Evolutionary conservation across 495 filamentous ascomycete genomes (phyloP).

Genomic region (Amphirosellinia nigrospora): DNA sequence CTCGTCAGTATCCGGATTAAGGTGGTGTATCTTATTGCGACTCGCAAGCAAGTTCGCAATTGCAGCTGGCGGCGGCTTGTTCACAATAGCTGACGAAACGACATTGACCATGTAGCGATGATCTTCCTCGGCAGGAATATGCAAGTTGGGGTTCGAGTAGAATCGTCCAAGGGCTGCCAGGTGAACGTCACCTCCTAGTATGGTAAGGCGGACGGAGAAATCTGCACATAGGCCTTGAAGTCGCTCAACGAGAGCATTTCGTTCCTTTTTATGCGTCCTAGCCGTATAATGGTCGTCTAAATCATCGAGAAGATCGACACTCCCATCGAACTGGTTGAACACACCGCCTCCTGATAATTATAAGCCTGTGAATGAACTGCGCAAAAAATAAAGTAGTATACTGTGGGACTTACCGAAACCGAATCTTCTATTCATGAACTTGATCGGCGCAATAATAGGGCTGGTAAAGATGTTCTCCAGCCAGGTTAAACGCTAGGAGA

Average conservation of each 20-base stretch:
- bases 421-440: constrained; percentile 89
- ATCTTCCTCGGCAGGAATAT: constrained; percentile 80
- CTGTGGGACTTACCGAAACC: constrained; percentile 59
- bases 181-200: constrained; percentile 93
- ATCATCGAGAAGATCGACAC: constrained; percentile 89
- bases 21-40: constrained; percentile 90
- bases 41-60: constrained; percentile 87
- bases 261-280: constrained; percentile 87
- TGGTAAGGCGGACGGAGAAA: constrained; percentile 79
- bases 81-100: constrained; percentile 89
- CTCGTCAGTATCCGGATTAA: constrained; percentile 85
- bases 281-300: constrained; percentile 96
- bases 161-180: constrained; percentile 92
- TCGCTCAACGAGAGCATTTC: constrained; percentile 72
- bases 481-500: constrained; percentile 78
- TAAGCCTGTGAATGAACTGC: neutral
- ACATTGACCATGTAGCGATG: constrained; percentile 94
- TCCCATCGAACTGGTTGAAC: constrained; percentile 93
- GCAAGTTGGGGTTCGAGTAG: constrained; percentile 83
- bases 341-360: constrained; percentile 65
- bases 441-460: constrained; percentile 82
- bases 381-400: neutral
- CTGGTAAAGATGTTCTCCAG: constrained; percentile 85
- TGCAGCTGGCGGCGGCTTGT: constrained; percentile 86
- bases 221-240: constrained; percentile 74